Base-by-base conservation (phyloP, 2,329 filamentous ascomycete species). In the Madurella mycetomatis region DNA sequence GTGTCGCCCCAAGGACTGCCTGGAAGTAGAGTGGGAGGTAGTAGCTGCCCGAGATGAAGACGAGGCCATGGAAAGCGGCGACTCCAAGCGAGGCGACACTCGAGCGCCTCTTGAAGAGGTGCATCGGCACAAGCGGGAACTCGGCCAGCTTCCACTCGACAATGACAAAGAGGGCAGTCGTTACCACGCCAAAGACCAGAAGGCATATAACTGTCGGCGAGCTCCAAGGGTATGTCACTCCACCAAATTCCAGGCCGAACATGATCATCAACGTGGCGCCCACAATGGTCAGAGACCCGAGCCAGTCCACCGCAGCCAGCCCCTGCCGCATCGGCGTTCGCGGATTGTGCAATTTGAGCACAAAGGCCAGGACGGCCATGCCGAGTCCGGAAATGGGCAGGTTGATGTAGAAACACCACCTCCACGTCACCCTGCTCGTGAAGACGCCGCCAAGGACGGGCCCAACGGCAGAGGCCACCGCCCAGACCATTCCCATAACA, bases 21-120 rank as follows among this genome's bases (percentile, higher is more conserved):
- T 92, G 88, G 51, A 89, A 85, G 69, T 86, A 91, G 0, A 90
- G 75, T 0, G 88, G 88, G 25, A 90, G 73, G 63, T 87, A 91
- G 69, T 88, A 91, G 47, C 83, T 80, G 1, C 76, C 76, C 0
- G 78, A 81, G 41, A 87, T 85, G 67, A 86, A 87, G 34, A 83
- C 79, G 63, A 84, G 73, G 0, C 70, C 72, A 56, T 81, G 76
- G 53, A 73, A 71, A 48, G 76, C 73, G 39, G 66, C 69, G 2
- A 77, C 68, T 2, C 59, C 62, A n/a, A 86, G 75, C 4, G 76
- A 73, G 0, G 84, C 84, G 11, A 82, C 65, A 51, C 82, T 85
- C 1, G 83, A 81, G 32, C 70, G 63, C 15, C 74, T 71, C 1
- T 69, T 70, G 68, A 89, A 87, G 0, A 90, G 71, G 2, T 73